A percentile compares a stretch with the other conserved stretches of the same genome.
Conservation (phyloP, 208 protist species). For the Trypanosoma theileri region DNA sequence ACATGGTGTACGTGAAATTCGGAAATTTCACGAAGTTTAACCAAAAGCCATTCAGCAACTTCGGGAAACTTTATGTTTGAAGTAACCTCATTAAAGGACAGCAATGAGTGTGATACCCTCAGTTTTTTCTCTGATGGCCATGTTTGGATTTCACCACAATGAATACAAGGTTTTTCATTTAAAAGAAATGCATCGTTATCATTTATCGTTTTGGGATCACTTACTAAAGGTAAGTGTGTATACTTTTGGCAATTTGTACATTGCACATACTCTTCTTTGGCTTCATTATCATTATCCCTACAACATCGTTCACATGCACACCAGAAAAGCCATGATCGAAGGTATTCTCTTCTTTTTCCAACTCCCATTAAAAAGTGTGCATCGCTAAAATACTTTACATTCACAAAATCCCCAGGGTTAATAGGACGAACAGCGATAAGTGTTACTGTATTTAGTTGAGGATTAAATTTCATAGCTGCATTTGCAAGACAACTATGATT, state of each 20-base stretch:
- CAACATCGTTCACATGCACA: slow-evolving; percentile 70
- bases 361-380: slow-evolving; percentile 79
- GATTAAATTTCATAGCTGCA: slow-evolving; percentile 88
- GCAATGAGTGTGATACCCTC: slow-evolving; percentile 19
- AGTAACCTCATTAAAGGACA: slow-evolving; percentile 37
- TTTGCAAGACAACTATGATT: slow-evolving; percentile 89
- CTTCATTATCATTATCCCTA: slow-evolving; percentile 34
- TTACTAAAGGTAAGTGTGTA: slow-evolving; percentile 46
- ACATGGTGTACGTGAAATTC: slow-evolving; percentile 45
- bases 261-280: slow-evolving; percentile 64
- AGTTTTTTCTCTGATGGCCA: slow-evolving; percentile 20
- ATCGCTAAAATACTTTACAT: slow-evolving; percentile 89
- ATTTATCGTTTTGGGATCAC: neutral
- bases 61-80: slow-evolving; percentile 19
- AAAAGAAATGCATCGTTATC: slow-evolving; percentile 27
- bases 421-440: slow-evolving; percentile 75
- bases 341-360: slow-evolving; percentile 67
- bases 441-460: slow-evolving; percentile 53
- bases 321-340: slow-evolving; percentile 88
- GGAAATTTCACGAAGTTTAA: slow-evolving; percentile 31
- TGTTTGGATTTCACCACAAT: slow-evolving; percentile 18
- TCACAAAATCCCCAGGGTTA: slow-evolving; percentile 67
- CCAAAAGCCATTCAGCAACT: slow-evolving; percentile 43
- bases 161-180: slow-evolving; percentile 9
- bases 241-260: slow-evolving; percentile 49